Percentiles rank a stretch among this genome's conserved stretches.
Evolutionary conservation across 78 protist genomes (phyloP).

Genomic region (Monocercomonoides exilis): DNA sequence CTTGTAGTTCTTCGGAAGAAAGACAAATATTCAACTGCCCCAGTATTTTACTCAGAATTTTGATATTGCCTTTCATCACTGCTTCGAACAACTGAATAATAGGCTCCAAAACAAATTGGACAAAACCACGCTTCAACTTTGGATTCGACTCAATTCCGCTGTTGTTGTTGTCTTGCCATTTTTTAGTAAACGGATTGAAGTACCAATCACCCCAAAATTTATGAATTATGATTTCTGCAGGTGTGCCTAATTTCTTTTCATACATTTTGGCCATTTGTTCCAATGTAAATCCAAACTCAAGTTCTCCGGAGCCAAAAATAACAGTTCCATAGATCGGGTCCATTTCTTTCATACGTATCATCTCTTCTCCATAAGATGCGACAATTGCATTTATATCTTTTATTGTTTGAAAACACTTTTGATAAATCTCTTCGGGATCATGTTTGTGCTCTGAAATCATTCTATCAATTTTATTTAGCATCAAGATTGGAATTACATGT

Average conservation of each 20-base stretch:
- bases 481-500: not conserved
- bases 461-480: not conserved
- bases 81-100: not conserved
- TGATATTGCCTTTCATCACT: not conserved
- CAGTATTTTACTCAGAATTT: not conserved
- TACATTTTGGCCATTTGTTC: slow-evolving; percentile 40
- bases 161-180: slow-evolving; percentile 53
- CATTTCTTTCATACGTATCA: slow-evolving; percentile 79
- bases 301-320: slow-evolving; percentile 72
- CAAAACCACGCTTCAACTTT: not conserved
- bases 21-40: not conserved
- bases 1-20: not conserved
- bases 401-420: slow-evolving; percentile 54
- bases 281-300: slow-evolving; percentile 70
- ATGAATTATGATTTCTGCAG: slow-evolving; percentile 56
- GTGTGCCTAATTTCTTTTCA: slow-evolving; percentile 59
- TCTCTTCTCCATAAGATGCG: slow-evolving; percentile 62
- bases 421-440: slow-evolving; percentile 81
- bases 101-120: slow-evolving; percentile 5
- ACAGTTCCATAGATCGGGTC: slow-evolving; percentile 83
- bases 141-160: slow-evolving; percentile 40
- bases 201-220: slow-evolving; percentile 98
- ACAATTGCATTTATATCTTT: slow-evolving; percentile 72
- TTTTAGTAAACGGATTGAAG: slow-evolving; percentile 73
- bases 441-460: slow-evolving; percentile 80